These are phyloP conservation scores for Podospora sp. DNA, from an alignment of 495 filamentous ascomycete species.

Conservation along the genomic window DNA sequence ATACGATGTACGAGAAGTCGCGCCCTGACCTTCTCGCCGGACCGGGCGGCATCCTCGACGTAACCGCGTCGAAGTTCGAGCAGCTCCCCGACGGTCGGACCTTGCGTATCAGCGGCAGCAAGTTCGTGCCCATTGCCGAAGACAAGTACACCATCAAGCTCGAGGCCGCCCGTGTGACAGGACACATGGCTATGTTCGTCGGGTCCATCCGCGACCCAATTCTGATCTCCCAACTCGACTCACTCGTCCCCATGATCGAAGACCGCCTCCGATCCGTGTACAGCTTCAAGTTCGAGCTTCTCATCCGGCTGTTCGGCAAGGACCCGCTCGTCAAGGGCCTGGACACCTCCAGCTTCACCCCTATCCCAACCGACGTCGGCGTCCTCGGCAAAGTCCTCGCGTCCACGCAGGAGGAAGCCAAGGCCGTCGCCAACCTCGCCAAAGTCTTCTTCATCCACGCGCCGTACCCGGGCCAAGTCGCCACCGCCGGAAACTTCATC, in stretches of 20 bases:
- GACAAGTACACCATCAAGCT: constrained; percentile 48
- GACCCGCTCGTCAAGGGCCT: constrained; percentile 2
- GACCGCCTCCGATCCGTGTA: constrained; percentile 27
- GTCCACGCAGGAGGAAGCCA: constrained; percentile 44
- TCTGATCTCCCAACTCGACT: constrained; percentile 25
- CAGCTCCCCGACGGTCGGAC: constrained; percentile 43
- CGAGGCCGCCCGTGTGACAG: constrained; percentile 44
- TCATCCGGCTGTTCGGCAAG: constrained; percentile 47
- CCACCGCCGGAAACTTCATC: constrained; percentile 51
- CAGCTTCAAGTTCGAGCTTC: constrained; percentile 34
- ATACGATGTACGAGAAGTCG: constrained; percentile 56
- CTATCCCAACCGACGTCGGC: constrained; percentile 35
- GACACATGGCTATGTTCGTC: constrained; percentile 50
- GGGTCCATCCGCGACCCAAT: constrained; percentile 47
- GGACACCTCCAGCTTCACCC: neutral
- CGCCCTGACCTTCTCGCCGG: constrained; percentile 50
- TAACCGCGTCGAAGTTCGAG: constrained; percentile 42
- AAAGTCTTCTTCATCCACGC: constrained; percentile 44
- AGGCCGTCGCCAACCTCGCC: constrained; percentile 39
- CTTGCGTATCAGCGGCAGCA: constrained; percentile 42
- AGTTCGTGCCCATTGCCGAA: constrained; percentile 31
- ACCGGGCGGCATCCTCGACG: constrained; percentile 49
- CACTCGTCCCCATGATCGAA: constrained; percentile 35
- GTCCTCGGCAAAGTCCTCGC: constrained; percentile 49
- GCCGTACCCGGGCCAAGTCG: constrained; percentile 48